Evolutionary conservation across 768 basidiomycete genomes (phyloP).

Genomic region (Dentipellis sp.): DNA sequence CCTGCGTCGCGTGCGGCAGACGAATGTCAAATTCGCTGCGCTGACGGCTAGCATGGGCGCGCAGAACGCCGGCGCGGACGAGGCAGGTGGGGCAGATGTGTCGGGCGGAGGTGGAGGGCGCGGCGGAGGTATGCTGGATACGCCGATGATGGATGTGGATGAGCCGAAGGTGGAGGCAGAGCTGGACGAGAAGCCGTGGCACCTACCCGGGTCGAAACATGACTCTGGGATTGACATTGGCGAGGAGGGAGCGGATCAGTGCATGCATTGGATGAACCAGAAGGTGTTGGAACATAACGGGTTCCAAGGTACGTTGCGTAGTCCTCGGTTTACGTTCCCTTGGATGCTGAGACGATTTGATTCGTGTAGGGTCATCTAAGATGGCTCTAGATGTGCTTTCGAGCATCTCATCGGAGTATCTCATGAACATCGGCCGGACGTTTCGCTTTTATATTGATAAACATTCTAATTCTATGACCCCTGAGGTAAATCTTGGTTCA

Average conservation of each 20-base stretch:
- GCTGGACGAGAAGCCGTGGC: slow-evolving; percentile 54
- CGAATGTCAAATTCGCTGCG: slow-evolving; percentile 62
- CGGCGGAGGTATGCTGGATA: slow-evolving; percentile 46
- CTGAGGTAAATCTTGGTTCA: slow-evolving; percentile 54
- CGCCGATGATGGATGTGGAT: slow-evolving; percentile 23
- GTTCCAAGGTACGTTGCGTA: slow-evolving; percentile 69
- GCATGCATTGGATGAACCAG: slow-evolving; percentile 59
- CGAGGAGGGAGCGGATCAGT: slow-evolving; percentile 48
- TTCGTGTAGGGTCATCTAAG: slow-evolving; percentile 54
- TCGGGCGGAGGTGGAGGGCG: slow-evolving; percentile 21
- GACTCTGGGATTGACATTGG: slow-evolving; percentile 42
- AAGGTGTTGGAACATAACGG: slow-evolving; percentile 86
- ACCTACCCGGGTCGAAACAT: slow-evolving; percentile 6
- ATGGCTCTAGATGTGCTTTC: slow-evolving; percentile 70
- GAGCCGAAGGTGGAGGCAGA: slow-evolving; percentile 24
- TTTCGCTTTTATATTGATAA: slow-evolving; percentile 78
- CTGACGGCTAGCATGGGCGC: slow-evolving; percentile 26
- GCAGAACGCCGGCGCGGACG: slow-evolving; percentile 14
- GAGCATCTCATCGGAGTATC: slow-evolving; percentile 69
- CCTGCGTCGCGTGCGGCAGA: slow-evolving; percentile 62
- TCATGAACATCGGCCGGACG: slow-evolving; percentile 80
- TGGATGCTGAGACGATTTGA: no score
- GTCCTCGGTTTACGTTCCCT: not conserved
- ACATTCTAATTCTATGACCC: slow-evolving; percentile 67
- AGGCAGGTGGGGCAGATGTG: slow-evolving; percentile 19